Conservation (phyloP, 2,329 filamentous ascomycete species). For the Neonectria magnoliae region DNA sequence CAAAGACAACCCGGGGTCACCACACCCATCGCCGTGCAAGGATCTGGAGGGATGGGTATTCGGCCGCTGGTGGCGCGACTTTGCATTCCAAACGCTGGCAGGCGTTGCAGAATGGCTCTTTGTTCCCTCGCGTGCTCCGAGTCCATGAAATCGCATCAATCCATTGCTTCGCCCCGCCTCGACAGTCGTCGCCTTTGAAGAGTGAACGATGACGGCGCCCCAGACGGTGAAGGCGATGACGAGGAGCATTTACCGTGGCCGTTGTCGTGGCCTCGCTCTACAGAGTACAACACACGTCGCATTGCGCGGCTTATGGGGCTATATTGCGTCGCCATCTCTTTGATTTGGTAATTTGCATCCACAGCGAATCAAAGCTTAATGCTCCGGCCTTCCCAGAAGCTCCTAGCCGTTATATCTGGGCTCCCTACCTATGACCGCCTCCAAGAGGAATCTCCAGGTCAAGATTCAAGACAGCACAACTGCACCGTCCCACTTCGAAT, state of each 20-base stretch:
- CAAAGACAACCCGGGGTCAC: conserved; percentile 15
- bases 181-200: conserved; percentile 11
- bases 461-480: neutral
- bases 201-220: neutral
- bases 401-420: neutral
- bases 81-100: conserved; percentile 36
- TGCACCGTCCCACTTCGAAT: neutral
- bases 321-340: conserved; percentile 3
- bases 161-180: conserved; percentile 18
- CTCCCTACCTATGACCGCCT: neutral
- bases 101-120: conserved; percentile 27
- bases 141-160: neutral
- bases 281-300: neutral
- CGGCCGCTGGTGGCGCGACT: conserved; percentile 31
- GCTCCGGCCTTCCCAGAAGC: neutral
- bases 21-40: conserved; percentile 17
- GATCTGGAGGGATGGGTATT: conserved; percentile 6
- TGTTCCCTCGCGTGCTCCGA: conserved; percentile 26
- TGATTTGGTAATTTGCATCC: conserved; percentile 28
- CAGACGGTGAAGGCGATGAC: conserved; percentile 10
- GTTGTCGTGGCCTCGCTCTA: conserved; percentile 3
- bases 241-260: conserved; percentile 4
- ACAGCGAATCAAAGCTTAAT: conserved; percentile 28
- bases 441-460: neutral
- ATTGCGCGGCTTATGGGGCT: conserved; percentile 22